phyloP scores from a whole-genome alignment of 2,329 filamentous ascomycete genomes.

The Talaromyces sp. region DNA sequence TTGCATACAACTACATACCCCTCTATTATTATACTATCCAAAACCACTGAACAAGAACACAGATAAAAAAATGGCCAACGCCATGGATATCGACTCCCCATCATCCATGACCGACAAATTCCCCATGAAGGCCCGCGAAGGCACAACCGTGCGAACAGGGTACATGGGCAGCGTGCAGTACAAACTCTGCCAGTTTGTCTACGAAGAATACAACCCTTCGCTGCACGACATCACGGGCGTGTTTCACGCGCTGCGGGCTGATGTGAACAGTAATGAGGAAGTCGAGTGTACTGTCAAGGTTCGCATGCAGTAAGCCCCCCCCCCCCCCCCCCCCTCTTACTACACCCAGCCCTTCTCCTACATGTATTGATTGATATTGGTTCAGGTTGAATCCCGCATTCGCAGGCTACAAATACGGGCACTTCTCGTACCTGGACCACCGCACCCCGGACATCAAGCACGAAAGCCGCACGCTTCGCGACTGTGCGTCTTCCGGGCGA shows the following conservation, averaged over 20 bases:
- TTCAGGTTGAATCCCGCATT: neutral
- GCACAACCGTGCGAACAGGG: neutral
- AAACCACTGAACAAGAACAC: neutral
- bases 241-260: neutral
- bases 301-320: neutral
- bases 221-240: slow-evolving; percentile 1
- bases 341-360: too few relatives aligned
- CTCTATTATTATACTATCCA: neutral
- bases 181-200: neutral
- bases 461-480: neutral
- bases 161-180: slow-evolving; percentile 5
- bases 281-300: slow-evolving; percentile 1
- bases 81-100: neutral
- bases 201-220: slow-evolving; percentile 1
- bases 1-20: too few relatives aligned
- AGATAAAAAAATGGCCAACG: neutral
- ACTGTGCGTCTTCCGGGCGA: neutral
- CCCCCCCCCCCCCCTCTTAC: too few relatives aligned
- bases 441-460: neutral
- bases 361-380: too few relatives aligned
- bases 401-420: neutral
- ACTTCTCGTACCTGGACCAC: neutral
- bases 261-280: neutral
- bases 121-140: neutral
- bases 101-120: neutral